Evolutionary conservation across 106 monocot species (phyloP), one percentile per base, ranked within the genome.

Genomic region (Dioscorea alata): DNA sequence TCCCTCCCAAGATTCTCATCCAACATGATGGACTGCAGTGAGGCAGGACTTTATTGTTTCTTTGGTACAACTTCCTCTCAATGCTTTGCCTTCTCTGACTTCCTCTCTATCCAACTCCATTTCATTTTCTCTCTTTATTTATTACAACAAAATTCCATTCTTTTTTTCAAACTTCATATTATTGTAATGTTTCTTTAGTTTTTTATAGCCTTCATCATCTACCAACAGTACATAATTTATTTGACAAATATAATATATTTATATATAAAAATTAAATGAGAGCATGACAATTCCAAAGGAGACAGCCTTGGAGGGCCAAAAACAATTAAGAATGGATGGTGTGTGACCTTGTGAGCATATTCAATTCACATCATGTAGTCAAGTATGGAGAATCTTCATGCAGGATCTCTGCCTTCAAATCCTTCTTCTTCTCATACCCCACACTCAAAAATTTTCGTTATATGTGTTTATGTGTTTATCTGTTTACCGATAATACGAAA

Each of bases 251-350:
- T 28, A 51, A 51, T 28, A 28, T 28, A 28, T 28, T 3, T 28
- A 28, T 28, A 28, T 28, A 1, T 28, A 28, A n/a, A 33, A 57
- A 69, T 56, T 33, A 34, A 63, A 34, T 74, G 28, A 62, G 13
- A 23, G 69, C 54, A 69, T 32, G 61, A 65, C 65, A 66, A 65
- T 31, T 65, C 63, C 57, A 71, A 59, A 77, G 71, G 77, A 71
- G 77, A 77, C 77, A 77, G 57, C 71, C 33, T 77, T 70, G 71
- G 77, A 77, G 10, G 77, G 34, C 25, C 48, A 49, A 71, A 28
- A 71, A 69, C 32, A 59, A 60, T 64, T 62, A 23, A 57, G 63
- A 56, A 48, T 33, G 51, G 60, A 48, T 49, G 24, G 3, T 9
- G 68, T 24, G 68, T 25, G 54, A 69, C 4, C 60, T 31, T 25